These are phyloP conservation scores for Pichia sp. DNA, from an alignment of 1,139 yeast genomes.

Conservation along the genomic window DNA sequence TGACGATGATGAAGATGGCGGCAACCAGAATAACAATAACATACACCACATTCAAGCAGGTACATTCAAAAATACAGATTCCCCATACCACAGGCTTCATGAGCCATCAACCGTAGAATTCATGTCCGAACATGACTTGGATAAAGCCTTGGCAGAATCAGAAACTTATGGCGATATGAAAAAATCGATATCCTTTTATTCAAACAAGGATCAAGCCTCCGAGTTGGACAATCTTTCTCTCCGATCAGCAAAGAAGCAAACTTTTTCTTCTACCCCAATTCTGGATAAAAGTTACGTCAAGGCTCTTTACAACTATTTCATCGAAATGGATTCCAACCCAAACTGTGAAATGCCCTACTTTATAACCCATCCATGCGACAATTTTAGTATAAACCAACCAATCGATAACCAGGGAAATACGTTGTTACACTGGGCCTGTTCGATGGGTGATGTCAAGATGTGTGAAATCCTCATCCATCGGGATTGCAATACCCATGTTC, in stretches of 20 bases:
- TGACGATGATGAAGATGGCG: constrained; percentile 2
- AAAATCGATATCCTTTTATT: background rate
- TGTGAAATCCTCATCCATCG: constrained; percentile 42
- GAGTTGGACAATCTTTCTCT: background rate
- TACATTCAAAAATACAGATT: background rate
- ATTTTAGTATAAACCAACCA: constrained; percentile 47
- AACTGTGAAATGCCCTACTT: constrained; percentile 27
- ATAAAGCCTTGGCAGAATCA: constrained; percentile 33
- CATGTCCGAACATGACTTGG: constrained; percentile 40
- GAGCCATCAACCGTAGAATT: constrained; percentile 35
- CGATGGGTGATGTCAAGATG: constrained; percentile 51
- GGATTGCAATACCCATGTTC: constrained; percentile 38
- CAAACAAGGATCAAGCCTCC: background rate
- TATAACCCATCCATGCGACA: constrained; percentile 30
- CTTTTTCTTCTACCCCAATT: background rate
- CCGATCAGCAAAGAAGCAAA: background rate
- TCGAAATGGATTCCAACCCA: constrained; percentile 30
- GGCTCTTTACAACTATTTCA: constrained; percentile 32
- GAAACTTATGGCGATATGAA: constrained; percentile 17
- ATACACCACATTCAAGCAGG: background rate
- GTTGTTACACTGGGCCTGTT: constrained; percentile 60
- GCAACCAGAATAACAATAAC: constrained; percentile 3
- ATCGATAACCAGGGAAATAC: constrained; percentile 58
- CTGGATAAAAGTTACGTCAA: constrained; percentile 25
- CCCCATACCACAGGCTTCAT: constrained; percentile 13